Conservation (phyloP, 2,329 filamentous ascomycete species). For the Ophiocordyceps camponoti-rufipedis region DNA sequence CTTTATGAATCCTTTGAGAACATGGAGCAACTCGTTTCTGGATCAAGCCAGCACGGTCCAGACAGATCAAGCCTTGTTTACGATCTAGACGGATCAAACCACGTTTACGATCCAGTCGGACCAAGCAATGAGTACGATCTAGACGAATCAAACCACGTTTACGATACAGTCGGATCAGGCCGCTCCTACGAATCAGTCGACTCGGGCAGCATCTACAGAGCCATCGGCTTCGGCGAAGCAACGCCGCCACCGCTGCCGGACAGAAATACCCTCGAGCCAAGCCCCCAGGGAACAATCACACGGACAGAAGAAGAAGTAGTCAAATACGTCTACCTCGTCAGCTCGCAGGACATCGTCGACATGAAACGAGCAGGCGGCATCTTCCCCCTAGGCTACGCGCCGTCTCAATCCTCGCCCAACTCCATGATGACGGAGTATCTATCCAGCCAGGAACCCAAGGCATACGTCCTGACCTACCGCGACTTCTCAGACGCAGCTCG, state of each 20-base stretch:
- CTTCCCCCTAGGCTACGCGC: not conserved
- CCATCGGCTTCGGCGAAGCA: not conserved
- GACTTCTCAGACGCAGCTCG: not conserved
- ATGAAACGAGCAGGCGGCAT: not conserved
- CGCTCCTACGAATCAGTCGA: not conserved
- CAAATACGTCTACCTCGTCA: not conserved
- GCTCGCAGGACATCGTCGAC: not conserved
- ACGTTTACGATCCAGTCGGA: no score
- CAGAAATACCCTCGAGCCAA: not conserved
- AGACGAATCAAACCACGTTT: no score
- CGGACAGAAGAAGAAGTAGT: not conserved
- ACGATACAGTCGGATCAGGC: no score
- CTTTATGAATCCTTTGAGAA: no score
- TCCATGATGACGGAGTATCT: not conserved
- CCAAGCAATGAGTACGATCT: no score
- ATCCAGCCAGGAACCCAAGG: not conserved
- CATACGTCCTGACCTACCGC: not conserved
- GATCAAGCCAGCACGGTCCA: no score
- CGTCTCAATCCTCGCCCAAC: not conserved
- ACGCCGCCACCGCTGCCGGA: not conserved
- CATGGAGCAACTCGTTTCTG: no score
- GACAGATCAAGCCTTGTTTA: no score
- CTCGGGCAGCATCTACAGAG: not conserved
- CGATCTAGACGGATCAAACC: no score
- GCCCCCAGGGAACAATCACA: not conserved